Evolutionary conservation across 2,329 filamentous ascomycete genomes (phyloP), one percentile per base, ranked within the genome.

Genomic region (Chaetomium sp.): DNA sequence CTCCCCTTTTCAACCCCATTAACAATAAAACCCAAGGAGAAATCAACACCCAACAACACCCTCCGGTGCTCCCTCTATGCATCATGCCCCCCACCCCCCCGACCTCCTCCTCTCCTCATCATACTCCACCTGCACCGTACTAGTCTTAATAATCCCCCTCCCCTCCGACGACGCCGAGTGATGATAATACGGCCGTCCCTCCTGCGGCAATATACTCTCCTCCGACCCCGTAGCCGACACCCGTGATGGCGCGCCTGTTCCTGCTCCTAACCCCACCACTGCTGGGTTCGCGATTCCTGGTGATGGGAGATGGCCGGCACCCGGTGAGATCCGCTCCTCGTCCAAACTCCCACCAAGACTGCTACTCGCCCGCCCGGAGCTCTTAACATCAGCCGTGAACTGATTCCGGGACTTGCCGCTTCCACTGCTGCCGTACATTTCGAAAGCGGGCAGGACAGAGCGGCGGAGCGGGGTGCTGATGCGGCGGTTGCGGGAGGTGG

Each of bases 141-240:
- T 53, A 9, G 54, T 53, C 46, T 56, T 56, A 3, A 51, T 56
- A 32, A 56, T 56, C 2, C 50, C 50, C 11, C 11, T 43, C 12
- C 14, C 27, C 9, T n/a, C 10, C 41, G n/a, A 9, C 27, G 7
- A 12, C 34, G 27, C 14, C 8, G 33, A 3, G 0, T 19, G 6
- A 48, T 36, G 34, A n/a, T 40, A 12, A 34, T 12, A 34, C 35
- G 1, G 10, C 43, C 43, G 27, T 12, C 10, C 37, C 2, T 45
- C 36, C 38, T 53, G 54, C 45, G 50, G 46, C 36, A 62, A 56
- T 27, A 62, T 62, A 43, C 60, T 62, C 52, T 60, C 60, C 54
- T 62, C 58, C 4, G 58, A 60, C 1, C 58, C 58, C 5, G 53
- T 51, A 5, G 43, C 42, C 10, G 52, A 53, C 19, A 27, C 19